Conservation (phyloP, 2,329 filamentous ascomycete genomes). For the Aspergillus quadrilineatus region DNA sequence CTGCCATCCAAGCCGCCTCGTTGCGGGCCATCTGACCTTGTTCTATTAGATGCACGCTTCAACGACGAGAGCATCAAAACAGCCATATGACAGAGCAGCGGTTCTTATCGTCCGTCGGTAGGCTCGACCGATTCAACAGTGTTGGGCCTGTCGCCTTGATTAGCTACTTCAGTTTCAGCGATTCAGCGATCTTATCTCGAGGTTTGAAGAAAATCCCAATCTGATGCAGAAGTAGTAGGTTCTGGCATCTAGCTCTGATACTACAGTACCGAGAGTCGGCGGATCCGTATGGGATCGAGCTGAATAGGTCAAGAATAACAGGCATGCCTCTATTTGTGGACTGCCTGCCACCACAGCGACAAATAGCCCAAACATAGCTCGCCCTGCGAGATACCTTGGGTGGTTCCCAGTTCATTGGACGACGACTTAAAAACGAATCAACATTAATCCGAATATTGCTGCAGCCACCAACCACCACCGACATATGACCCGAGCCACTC, state of each 20-base stretch:
- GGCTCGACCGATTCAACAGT: background rate
- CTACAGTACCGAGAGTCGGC: too few species aligned
- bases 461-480: background rate
- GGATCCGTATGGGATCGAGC: too few species aligned
- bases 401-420: background rate
- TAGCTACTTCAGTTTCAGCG: background rate
- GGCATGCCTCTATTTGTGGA: too few species aligned
- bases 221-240: background rate
- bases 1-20: background rate
- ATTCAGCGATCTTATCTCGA: background rate
- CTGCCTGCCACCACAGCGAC: too few species aligned
- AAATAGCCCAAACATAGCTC: too few species aligned
- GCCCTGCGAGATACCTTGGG: too few species aligned
- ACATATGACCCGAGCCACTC: constrained; percentile 11
- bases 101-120: too few species aligned
- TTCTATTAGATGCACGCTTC: background rate
- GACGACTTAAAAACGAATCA: background rate
- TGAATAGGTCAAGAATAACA: too few species aligned
- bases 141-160: background rate
- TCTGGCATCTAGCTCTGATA: background rate
- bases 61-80: background rate
- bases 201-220: too few species aligned
- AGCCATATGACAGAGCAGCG: too few species aligned
- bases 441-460: background rate
- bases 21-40: background rate